A percentile compares a stretch with the other conserved stretches of the same genome.
Evolutionary conservation across 2,329 filamentous ascomycete species (phyloP).

Genomic region (Lecanicillium sp.): DNA sequence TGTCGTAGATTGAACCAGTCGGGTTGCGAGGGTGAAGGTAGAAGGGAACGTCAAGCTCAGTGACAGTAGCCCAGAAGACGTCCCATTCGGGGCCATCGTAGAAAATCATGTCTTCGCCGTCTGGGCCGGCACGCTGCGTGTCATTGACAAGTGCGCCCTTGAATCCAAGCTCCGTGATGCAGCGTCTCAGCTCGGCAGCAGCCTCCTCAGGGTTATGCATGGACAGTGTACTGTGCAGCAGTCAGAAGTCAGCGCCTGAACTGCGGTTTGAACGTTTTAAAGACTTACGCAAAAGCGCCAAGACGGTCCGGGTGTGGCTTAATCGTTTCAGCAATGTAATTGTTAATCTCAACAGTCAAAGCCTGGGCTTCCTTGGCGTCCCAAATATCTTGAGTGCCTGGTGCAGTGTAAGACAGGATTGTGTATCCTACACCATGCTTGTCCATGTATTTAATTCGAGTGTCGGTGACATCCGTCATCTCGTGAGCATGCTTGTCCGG

Average conservation of each 20-base stretch:
- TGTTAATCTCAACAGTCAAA: conserved; percentile 33
- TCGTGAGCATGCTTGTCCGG: conserved; percentile 48
- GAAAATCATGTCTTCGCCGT: conserved; percentile 55
- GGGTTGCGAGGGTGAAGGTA: conserved; percentile 56
- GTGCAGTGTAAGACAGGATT: conserved; percentile 39
- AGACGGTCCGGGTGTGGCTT: conserved; percentile 30
- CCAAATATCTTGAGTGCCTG: conserved; percentile 37
- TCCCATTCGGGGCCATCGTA: conserved; percentile 55
- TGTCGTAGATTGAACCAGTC: conserved; percentile 46
- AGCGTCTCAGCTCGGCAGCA: conserved; percentile 40
- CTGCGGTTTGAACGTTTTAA: not conserved
- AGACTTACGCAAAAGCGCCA: conserved; percentile 36
- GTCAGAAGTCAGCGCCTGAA: not conserved
- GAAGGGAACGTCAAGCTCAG: conserved; percentile 53
- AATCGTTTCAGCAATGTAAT: conserved; percentile 29
- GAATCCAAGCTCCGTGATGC: conserved; percentile 51
- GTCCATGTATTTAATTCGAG: conserved; percentile 34
- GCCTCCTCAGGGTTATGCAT: conserved; percentile 46
- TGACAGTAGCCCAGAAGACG: conserved; percentile 49
- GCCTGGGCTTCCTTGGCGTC: conserved; percentile 31
- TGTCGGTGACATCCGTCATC: conserved; percentile 34
- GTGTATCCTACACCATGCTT: conserved; percentile 39
- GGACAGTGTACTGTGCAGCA: conserved; percentile 29
- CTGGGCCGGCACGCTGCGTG: conserved; percentile 47
- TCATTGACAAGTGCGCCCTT: conserved; percentile 55